Conservation (phyloP, 2,329 filamentous ascomycete species). For the Trematosphaeria pertusa region DNA sequence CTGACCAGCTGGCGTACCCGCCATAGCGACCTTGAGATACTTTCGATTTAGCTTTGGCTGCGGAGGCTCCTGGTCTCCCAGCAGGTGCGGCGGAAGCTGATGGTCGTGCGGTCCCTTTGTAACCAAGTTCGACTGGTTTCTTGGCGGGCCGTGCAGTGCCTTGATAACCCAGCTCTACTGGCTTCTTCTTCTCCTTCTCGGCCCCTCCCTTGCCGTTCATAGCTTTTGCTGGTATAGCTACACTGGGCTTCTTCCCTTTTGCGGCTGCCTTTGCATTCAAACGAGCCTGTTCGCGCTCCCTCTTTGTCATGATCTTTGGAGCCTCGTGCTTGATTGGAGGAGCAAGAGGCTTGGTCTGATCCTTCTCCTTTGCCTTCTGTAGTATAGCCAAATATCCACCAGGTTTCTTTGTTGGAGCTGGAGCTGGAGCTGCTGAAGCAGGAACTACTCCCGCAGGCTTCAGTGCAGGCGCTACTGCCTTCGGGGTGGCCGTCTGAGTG, state of each 20-base stretch:
- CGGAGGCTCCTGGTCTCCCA: constrained; percentile 32
- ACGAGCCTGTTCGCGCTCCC: constrained; percentile 55
- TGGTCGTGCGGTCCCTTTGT: constrained; percentile 48
- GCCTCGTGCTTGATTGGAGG: constrained; percentile 79
- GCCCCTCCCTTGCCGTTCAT: constrained; percentile 32
- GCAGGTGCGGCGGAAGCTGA: constrained; percentile 27
- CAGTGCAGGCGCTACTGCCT: constrained; percentile 26
- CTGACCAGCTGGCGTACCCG: constrained; percentile 48
- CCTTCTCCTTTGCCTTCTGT: constrained; percentile 71
- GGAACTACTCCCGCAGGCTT: constrained; percentile 26
- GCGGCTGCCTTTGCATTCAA: constrained; percentile 50
- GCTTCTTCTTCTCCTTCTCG: constrained; percentile 45
- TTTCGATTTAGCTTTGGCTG: constrained; percentile 38
- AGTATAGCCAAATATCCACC: constrained; percentile 78
- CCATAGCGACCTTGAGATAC: constrained; percentile 42
- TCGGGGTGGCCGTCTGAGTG: constrained; percentile 23
- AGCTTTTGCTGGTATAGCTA: constrained; percentile 19
- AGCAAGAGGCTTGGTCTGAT: constrained; percentile 55
- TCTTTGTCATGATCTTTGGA: constrained; percentile 68
- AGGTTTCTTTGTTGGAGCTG: constrained; percentile 61
- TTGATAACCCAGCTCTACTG: constrained; percentile 52
- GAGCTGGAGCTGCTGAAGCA: constrained; percentile 21
- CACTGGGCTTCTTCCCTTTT: constrained; percentile 42
- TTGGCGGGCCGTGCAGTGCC: constrained; percentile 56
- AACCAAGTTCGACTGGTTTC: constrained; percentile 40